Conservation (phyloP, 139 green algal species). For the Chlamydomonas sp. region DNA sequence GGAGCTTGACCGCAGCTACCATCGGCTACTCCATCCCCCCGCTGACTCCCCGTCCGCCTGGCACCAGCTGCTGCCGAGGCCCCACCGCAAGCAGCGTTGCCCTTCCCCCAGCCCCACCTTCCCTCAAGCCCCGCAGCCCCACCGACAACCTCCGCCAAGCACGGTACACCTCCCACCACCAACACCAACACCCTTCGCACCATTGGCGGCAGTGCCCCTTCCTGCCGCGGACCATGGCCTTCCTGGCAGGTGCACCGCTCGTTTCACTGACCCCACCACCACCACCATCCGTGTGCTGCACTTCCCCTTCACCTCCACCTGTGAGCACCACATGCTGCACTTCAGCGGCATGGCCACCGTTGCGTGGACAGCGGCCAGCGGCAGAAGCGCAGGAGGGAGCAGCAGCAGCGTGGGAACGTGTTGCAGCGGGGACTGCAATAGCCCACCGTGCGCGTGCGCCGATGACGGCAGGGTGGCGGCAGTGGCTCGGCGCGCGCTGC, state of each 20-base stretch:
- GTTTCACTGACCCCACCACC: background rate
- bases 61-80: no score
- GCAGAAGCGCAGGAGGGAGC: background rate
- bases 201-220: background rate
- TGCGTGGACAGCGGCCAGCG: constrained; percentile 5
- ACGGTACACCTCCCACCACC: no score
- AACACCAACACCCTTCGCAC: no score
- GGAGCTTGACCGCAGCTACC: no score
- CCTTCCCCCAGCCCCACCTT: no score
- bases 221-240: background rate
- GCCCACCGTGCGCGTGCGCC: background rate
- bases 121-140: no score
- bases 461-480: constrained; percentile 16
- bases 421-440: background rate
- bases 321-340: constrained; percentile 92
- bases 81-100: no score
- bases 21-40: no score
- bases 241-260: background rate
- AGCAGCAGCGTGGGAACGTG: background rate
- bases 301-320: constrained; percentile 63
- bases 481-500: background rate
- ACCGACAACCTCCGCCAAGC: no score
- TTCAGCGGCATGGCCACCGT: constrained; percentile 76
- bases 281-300: background rate
- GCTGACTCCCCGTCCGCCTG: no score